Evolutionary conservation across 805 yeast genomes (phyloP).

Genomic region (Yarrowia porcina): DNA sequence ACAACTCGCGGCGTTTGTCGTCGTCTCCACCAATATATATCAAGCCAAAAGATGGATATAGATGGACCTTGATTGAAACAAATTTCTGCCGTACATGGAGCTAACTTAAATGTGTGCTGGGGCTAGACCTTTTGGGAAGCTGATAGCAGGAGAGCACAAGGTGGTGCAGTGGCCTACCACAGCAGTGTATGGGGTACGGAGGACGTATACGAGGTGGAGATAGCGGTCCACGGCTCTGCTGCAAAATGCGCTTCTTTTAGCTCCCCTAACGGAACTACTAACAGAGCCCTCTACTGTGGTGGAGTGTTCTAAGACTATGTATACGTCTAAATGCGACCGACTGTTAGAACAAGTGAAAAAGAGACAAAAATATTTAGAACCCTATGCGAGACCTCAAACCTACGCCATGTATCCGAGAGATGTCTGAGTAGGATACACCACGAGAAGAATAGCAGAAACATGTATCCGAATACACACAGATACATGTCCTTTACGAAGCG

Average conservation of each 20-base stretch:
- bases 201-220: background rate
- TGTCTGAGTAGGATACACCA: no score
- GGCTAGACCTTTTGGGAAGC: slow-evolving; percentile 23
- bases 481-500: background rate
- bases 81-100: slow-evolving; percentile 24
- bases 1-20: background rate
- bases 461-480: background rate
- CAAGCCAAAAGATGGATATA: background rate
- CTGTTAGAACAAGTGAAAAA: no score
- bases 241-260: background rate
- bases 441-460: no score
- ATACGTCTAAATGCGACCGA: background rate
- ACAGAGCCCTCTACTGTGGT: no score
- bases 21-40: background rate
- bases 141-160: slow-evolving; percentile 1
- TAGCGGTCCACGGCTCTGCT: background rate
- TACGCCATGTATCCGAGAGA: background rate
- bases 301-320: no score
- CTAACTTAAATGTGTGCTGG: slow-evolving; percentile 12
- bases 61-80: slow-evolving; percentile 14
- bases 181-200: background rate
- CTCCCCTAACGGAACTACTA: background rate
- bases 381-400: background rate
- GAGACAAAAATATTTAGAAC: background rate
- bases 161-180: background rate